phyloP scores from a whole-genome alignment of 306 rosid genomes.

The Lotus japonicus region DNA sequence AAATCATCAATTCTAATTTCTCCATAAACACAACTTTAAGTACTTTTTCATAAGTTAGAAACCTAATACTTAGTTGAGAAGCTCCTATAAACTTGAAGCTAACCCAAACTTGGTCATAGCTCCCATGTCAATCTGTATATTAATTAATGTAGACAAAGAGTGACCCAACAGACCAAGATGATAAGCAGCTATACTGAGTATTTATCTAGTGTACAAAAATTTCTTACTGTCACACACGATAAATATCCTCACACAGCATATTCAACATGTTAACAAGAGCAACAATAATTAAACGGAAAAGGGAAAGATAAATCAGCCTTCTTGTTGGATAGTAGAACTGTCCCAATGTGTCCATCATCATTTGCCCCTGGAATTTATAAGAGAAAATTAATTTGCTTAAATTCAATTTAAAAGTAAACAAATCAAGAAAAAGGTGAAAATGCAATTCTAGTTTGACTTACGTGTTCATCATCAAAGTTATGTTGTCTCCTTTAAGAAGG shows the following conservation, averaged over 20 bases:
- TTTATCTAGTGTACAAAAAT: background rate
- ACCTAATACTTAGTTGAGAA: too few species aligned
- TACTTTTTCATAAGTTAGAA: too few species aligned
- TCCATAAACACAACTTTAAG: too few species aligned
- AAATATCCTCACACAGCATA: background rate
- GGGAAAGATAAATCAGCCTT: conserved; percentile 7
- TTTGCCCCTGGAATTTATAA: conserved; percentile 51
- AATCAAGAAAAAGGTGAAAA: background rate
- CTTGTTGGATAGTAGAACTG: conserved; percentile 4
- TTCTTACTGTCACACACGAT: background rate
- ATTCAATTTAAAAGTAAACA: background rate
- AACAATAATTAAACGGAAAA: background rate
- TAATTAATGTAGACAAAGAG: background rate
- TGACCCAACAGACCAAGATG: background rate
- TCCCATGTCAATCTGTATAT: background rate
- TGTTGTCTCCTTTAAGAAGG: conserved; percentile 86
- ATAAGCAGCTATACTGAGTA: background rate
- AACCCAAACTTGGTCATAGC: background rate
- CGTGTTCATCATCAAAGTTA: conserved; percentile 86
- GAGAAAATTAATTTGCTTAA: background rate
- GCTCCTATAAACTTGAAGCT: too few species aligned
- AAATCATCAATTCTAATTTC: too few species aligned
- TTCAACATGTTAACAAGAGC: background rate
- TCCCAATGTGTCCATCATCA: conserved; percentile 36
- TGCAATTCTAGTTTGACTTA: conserved; percentile 31